phyloP scores from a whole-genome alignment of 106 monocot genomes.

The Dendrobium huoshanense region DNA sequence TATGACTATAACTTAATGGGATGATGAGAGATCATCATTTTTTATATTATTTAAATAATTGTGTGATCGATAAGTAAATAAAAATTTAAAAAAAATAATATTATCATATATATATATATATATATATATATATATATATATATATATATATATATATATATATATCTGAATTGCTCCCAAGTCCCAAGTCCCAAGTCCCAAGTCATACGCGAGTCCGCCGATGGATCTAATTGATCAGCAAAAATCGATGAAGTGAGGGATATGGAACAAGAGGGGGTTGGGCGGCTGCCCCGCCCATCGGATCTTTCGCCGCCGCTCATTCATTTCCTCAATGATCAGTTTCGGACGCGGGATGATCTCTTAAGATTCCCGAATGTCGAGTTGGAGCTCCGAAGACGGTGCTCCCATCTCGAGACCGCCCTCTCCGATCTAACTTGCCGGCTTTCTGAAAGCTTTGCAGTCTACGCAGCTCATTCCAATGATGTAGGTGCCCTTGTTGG shows the following conservation, averaged over 20 bases:
- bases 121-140: too few relatives aligned
- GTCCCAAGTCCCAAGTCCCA: too few relatives aligned
- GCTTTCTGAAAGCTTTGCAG: conserved; percentile 28
- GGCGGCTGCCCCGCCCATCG: conserved; percentile 22
- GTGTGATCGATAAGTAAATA: too few relatives aligned
- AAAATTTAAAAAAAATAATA: too few relatives aligned
- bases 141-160: too few relatives aligned
- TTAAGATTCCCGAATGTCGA: conserved; percentile 24
- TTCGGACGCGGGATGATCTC: conserved; percentile 38
- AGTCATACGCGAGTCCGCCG: too few relatives aligned
- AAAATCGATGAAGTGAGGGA: conserved; percentile 15
- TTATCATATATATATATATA: too few relatives aligned
- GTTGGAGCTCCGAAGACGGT: conserved; percentile 38
- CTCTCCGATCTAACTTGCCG: conserved; percentile 41
- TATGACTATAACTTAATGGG: too few relatives aligned
- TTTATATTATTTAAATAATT: too few relatives aligned
- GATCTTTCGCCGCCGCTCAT: conserved; percentile 32
- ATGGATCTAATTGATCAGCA: not conserved
- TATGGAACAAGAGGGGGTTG: conserved; percentile 21
- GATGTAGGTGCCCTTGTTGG: conserved; percentile 18
- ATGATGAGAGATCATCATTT: too few relatives aligned
- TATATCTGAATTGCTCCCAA: too few relatives aligned
- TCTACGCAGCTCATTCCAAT: conserved; percentile 33
- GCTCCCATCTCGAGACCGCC: conserved; percentile 52
- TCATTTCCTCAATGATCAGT: conserved; percentile 38